These are phyloP conservation scores for Chaetomium olivaceum DNA, from an alignment of 2,329 filamentous ascomycete genomes.

Conservation along the genomic window DNA sequence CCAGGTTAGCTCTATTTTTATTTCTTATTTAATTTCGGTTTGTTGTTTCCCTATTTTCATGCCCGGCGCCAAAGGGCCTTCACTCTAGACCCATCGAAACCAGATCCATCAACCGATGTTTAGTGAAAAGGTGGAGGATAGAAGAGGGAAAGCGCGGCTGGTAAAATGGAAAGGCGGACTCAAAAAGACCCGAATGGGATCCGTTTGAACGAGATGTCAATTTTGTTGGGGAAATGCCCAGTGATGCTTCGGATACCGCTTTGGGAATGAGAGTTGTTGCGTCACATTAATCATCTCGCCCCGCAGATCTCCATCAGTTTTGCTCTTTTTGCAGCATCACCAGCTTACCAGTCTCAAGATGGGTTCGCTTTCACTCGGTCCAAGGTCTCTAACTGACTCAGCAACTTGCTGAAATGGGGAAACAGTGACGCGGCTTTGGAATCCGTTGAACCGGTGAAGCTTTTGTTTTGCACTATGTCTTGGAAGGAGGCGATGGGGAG, in stretches of 20 bases:
- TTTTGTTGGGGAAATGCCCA: neutral
- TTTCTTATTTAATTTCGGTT: neutral
- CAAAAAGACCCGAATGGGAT: neutral
- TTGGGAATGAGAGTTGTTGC: constrained; percentile 11
- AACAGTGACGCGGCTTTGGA: neutral
- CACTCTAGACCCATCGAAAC: no score
- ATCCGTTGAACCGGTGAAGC: neutral
- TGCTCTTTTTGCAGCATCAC: neutral
- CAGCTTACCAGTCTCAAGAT: neutral
- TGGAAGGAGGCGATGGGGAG: neutral
- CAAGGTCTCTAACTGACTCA: neutral
- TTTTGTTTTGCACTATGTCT: neutral
- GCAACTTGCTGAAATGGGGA: neutral
- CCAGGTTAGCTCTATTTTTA: neutral
- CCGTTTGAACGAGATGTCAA: neutral
- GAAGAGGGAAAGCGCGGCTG: neutral
- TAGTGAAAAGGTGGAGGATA: neutral
- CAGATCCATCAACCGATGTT: no score
- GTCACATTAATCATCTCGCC: constrained; percentile 1
- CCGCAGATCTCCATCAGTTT: neutral
- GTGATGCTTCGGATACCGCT: constrained; percentile 12
- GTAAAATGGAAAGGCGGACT: neutral
- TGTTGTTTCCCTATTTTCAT: neutral
- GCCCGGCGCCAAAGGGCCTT: neutral
- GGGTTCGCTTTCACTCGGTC: neutral